These are phyloP conservation scores for Stephania yunnanensis DNA, from an alignment of 164 flowering plant species.

Conservation along the genomic window DNA sequence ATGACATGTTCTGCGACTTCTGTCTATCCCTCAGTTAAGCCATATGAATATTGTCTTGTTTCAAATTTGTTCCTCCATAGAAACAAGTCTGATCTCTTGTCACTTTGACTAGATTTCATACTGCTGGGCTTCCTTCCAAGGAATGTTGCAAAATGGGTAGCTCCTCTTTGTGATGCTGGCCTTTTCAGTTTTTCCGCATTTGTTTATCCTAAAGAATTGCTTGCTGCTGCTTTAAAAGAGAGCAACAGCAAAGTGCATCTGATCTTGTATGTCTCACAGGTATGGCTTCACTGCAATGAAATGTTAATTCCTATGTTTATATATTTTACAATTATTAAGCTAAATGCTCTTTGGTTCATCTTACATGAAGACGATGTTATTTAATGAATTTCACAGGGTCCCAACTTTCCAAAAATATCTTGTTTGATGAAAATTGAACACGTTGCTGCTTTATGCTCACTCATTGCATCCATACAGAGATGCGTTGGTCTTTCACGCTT, in stretches of 20 bases:
- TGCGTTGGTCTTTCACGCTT: slow-evolving; percentile 72
- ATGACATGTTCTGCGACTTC: background rate
- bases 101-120: slow-evolving; percentile 48
- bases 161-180: slow-evolving; percentile 78
- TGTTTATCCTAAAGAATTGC: slow-evolving; percentile 58
- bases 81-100: background rate
- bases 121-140: slow-evolving; percentile 87
- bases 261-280: slow-evolving; percentile 63
- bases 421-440: slow-evolving; percentile 39
- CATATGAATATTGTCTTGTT: background rate
- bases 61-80: background rate
- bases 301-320: background rate
- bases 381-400: slow-evolving; percentile 48
- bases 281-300: slow-evolving; percentile 19
- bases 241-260: slow-evolving; percentile 51
- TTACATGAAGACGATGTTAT: background rate
- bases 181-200: slow-evolving; percentile 65
- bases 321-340: background rate
- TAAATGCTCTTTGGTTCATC: background rate
- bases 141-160: slow-evolving; percentile 73
- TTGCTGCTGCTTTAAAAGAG: slow-evolving; percentile 64
- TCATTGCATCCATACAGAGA: slow-evolving; percentile 68
- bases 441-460: slow-evolving; percentile 56
- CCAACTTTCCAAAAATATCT: slow-evolving; percentile 43
- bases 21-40: background rate